phyloP scores from a whole-genome alignment of 164 flowering plant species.

The Stephania yunnanensis region DNA sequence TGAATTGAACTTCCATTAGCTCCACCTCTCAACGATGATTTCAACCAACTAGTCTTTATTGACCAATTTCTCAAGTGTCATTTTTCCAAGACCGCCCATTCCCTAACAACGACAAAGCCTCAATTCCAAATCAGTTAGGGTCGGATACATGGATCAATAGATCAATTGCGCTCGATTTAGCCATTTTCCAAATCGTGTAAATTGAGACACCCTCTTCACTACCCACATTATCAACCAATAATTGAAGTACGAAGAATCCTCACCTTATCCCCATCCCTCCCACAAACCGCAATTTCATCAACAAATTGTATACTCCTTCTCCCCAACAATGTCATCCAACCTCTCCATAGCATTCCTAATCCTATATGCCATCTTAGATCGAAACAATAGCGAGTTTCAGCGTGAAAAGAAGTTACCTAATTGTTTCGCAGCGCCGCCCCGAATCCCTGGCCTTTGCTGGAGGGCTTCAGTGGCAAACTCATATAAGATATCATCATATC shows the following conservation, averaged over 20 bases:
- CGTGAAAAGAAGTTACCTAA: background rate
- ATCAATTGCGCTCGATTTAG: too few species aligned
- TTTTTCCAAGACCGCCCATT: background rate
- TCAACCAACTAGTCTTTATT: background rate
- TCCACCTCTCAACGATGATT: background rate
- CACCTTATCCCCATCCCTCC: too few species aligned
- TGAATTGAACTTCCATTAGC: background rate
- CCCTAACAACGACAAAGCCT: background rate
- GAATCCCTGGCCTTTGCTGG: too few species aligned
- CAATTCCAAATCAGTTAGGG: too few species aligned
- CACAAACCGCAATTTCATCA: too few species aligned
- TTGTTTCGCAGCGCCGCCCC: background rate
- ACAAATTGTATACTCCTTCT: background rate
- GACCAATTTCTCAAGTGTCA: background rate
- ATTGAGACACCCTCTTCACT: background rate
- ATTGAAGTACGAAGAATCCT: too few species aligned
- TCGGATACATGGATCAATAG: too few species aligned
- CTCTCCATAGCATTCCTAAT: background rate
- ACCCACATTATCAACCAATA: background rate
- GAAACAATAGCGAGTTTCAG: background rate
- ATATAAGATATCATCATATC: background rate
- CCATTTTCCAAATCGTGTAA: background rate
- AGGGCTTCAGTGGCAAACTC: too few species aligned
- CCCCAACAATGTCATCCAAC: background rate
- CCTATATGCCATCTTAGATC: background rate